These are phyloP conservation scores for Colletotrichum aenigma DNA, from an alignment of 2,329 filamentous ascomycete genomes.

Conservation along the genomic window DNA sequence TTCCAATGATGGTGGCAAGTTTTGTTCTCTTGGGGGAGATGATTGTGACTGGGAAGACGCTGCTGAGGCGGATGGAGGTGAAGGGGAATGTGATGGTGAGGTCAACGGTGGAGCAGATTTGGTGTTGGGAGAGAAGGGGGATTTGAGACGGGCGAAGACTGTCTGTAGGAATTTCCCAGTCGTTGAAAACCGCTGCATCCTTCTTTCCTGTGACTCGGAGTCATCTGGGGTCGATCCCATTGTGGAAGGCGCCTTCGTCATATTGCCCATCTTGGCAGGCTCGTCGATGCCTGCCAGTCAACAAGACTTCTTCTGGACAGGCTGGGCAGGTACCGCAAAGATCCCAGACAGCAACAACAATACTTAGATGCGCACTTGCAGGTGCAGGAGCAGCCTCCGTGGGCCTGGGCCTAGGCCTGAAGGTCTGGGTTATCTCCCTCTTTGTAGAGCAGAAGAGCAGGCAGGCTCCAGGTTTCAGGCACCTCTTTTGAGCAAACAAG, in stretches of 20 bases:
- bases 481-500: not conserved
- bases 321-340: not conserved
- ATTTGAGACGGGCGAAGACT: constrained; percentile 20
- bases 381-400: not conserved
- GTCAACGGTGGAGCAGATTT: not conserved
- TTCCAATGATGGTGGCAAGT: not conserved
- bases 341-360: not conserved
- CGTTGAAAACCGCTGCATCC: constrained; percentile 9
- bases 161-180: constrained; percentile 16
- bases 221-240: not conserved
- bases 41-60: not conserved
- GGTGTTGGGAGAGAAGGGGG: constrained; percentile 3
- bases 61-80: not conserved
- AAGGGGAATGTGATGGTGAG: not conserved
- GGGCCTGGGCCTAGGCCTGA: not conserved
- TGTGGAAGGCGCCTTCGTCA: not conserved
- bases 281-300: not conserved
- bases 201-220: not conserved
- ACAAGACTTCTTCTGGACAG: not conserved
- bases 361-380: not conserved
- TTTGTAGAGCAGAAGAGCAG: not conserved
- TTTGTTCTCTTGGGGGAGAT: not conserved
- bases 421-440: not conserved
- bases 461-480: not conserved
- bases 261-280: not conserved